Conservation (phyloP, 495 filamentous ascomycete genomes). For the Penicillium manginii region DNA sequence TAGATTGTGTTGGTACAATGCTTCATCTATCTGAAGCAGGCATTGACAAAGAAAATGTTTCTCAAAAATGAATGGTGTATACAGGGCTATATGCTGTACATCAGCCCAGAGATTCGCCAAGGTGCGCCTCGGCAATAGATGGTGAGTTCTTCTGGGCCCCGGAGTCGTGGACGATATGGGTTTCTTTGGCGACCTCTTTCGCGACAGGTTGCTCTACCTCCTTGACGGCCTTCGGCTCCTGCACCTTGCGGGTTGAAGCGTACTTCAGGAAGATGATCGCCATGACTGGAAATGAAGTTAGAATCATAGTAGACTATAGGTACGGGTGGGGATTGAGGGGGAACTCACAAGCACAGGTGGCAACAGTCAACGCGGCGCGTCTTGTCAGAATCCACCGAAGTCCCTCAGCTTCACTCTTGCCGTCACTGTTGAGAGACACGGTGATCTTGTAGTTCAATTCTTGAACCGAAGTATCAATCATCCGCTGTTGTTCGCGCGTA, state of each 20-base stretch:
- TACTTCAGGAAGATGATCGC: slow-evolving; percentile 52
- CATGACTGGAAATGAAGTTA: slow-evolving; percentile 44
- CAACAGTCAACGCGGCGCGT: slow-evolving; percentile 80
- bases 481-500: slow-evolving; percentile 81
- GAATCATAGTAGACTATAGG: slow-evolving; percentile 1
- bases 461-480: slow-evolving; percentile 81
- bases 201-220: slow-evolving; percentile 38
- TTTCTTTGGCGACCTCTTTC: slow-evolving; percentile 35
- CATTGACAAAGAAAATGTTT: neutral
- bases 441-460: slow-evolving; percentile 94
- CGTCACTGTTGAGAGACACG: slow-evolving; percentile 80
- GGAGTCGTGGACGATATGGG: slow-evolving; percentile 24
- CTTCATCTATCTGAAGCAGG: neutral
- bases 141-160: slow-evolving; percentile 9
- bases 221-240: slow-evolving; percentile 38
- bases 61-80: neutral
- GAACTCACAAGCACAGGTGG: slow-evolving; percentile 44
- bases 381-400: slow-evolving; percentile 89
- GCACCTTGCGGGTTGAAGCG: slow-evolving; percentile 40
- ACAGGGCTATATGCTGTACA: neutral
- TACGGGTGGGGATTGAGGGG: neutral
- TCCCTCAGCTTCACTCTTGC: slow-evolving; percentile 87
- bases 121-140: slow-evolving; percentile 28
- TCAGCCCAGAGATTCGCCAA: slow-evolving; percentile 47
- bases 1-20: slow-evolving; percentile 5